Evolutionary conservation across 768 basidiomycete species (phyloP).

Genomic region (Mycena filopes): DNA sequence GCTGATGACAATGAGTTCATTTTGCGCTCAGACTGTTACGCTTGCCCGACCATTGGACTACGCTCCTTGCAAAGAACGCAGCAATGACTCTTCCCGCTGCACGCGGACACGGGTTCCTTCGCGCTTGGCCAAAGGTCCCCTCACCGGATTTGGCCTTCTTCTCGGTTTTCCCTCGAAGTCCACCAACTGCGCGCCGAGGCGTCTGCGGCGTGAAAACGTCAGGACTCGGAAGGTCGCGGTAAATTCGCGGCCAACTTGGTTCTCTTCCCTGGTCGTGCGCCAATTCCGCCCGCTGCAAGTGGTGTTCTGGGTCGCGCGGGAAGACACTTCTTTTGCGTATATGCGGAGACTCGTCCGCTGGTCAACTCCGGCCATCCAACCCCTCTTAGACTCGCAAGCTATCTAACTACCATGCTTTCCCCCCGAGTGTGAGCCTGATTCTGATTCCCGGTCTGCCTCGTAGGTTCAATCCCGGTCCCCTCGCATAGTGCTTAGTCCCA

Average conservation of each 20-base stretch:
- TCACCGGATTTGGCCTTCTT: no score
- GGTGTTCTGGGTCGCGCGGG: background rate
- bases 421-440: conserved; percentile 10
- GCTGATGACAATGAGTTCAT: conserved; percentile 1
- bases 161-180: conserved; percentile 7
- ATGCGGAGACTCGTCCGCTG: background rate
- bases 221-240: background rate
- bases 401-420: conserved; percentile 2
- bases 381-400: background rate
- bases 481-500: conserved; percentile 15
- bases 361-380: conserved; percentile 3
- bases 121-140: no score
- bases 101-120: conserved; percentile 6
- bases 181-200: conserved; percentile 10
- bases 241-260: background rate
- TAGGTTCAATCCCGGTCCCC: conserved; percentile 10
- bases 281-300: conserved; percentile 8
- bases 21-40: background rate
- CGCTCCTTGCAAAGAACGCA: background rate
- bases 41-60: background rate
- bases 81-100: conserved; percentile 10
- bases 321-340: background rate
- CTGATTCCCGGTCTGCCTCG: conserved; percentile 7
- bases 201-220: conserved; percentile 16
- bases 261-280: conserved; percentile 12